phyloP scores from a whole-genome alignment of 768 basidiomycete species.

The Lactifluus subvellereus region DNA sequence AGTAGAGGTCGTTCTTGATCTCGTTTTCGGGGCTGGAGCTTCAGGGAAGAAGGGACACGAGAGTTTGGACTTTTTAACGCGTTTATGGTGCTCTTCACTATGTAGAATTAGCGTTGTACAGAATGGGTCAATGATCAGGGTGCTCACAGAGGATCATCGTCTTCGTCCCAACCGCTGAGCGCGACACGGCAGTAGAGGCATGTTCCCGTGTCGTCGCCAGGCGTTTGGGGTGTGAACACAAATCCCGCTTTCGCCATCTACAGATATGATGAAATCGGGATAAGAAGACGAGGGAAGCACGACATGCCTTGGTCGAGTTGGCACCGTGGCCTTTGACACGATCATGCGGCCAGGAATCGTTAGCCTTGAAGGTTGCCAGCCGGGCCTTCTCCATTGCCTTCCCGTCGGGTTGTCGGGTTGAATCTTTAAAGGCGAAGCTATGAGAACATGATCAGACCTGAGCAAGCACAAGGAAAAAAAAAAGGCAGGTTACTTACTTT shows the following conservation, averaged over 20 bases:
- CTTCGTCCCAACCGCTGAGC: conserved; percentile 80
- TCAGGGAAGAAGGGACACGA: conserved; percentile 42
- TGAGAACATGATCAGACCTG: not conserved
- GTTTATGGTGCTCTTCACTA: conserved; percentile 73
- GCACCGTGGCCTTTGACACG: conserved; percentile 53
- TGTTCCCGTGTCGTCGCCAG: conserved; percentile 72
- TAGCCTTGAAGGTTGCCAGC: conserved; percentile 53
- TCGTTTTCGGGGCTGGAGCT: conserved; percentile 23
- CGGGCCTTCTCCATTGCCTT: conserved; percentile 70
- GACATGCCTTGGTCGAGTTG: conserved; percentile 61
- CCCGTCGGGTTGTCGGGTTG: conserved; percentile 56
- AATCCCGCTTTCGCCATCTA: conserved; percentile 92
- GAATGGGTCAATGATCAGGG: not conserved
- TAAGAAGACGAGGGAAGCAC: not conserved
- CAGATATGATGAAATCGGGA: conserved; percentile 9
- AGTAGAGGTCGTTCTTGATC: conserved; percentile 25
- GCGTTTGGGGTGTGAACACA: conserved; percentile 61
- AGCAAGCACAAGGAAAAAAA: not conserved
- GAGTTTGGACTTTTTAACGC: conserved; percentile 44
- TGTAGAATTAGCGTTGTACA: conserved; percentile 14
- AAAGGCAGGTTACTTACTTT: conserved; percentile 38
- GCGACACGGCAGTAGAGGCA: conserved; percentile 82
- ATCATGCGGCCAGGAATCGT: conserved; percentile 68
- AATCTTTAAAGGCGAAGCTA: conserved; percentile 57
- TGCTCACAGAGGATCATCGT: conserved; percentile 82